phyloP scores from a whole-genome alignment of 73 alveolate genomes.

The Paramecium pentaurelia region DNA sequence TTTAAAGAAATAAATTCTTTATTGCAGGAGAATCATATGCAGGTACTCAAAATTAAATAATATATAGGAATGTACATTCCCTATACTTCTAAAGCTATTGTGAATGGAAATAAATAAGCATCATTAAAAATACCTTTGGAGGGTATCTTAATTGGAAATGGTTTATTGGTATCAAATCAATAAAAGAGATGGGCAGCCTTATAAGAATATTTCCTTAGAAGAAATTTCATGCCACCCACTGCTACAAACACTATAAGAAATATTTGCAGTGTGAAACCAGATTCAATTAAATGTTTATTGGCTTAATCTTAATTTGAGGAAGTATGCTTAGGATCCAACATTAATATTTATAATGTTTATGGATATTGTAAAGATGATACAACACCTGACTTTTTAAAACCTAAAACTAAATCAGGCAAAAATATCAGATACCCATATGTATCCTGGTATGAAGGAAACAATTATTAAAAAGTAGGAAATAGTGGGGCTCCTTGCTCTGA shows the following conservation, averaged over 20 bases:
- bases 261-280: background rate
- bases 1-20: slow-evolving; percentile 70
- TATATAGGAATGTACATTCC: slow-evolving; percentile 80
- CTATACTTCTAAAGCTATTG: slow-evolving; percentile 62
- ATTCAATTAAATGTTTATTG: background rate
- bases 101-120: background rate
- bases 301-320: background rate
- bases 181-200: background rate
- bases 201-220: background rate
- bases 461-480: background rate
- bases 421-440: background rate
- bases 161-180: slow-evolving; percentile 25
- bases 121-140: slow-evolving; percentile 31
- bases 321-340: background rate
- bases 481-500: slow-evolving; percentile 60
- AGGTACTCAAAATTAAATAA: slow-evolving; percentile 20
- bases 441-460: slow-evolving; percentile 2
- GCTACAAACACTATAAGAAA: background rate
- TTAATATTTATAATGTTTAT: slow-evolving; percentile 3
- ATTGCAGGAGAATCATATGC: slow-evolving; percentile 96
- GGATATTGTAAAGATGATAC: slow-evolving; percentile 36
- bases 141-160: slow-evolving; percentile 76
- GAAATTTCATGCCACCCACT: background rate
- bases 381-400: background rate
- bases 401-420: background rate